phyloP scores from a whole-genome alignment of 441 rosid genomes.

The Eutrema salsugineum region DNA sequence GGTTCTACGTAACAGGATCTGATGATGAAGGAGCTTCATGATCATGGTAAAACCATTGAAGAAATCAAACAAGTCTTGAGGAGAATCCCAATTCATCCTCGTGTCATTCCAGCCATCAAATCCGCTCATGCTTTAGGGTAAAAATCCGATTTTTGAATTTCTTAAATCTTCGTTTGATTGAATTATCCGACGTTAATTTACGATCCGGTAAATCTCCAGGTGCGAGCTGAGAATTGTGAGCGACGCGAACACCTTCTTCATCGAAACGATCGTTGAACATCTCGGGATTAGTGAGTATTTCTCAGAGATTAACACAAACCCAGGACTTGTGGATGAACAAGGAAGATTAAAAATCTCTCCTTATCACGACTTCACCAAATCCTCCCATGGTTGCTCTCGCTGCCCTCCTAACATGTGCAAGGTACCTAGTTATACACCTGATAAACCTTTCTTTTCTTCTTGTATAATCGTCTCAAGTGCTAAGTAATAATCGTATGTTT shows the following conservation, averaged over 20 bases:
- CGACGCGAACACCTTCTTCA: slow-evolving; percentile 78
- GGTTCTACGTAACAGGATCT: slow-evolving; percentile 26
- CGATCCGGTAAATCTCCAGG: slow-evolving; percentile 29
- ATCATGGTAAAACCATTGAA: slow-evolving; percentile 37
- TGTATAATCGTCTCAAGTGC: neutral
- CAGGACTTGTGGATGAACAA: slow-evolving; percentile 51
- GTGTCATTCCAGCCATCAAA: slow-evolving; percentile 55
- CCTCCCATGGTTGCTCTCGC: slow-evolving; percentile 59
- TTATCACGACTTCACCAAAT: slow-evolving; percentile 48
- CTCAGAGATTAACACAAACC: slow-evolving; percentile 70
- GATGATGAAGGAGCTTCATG: slow-evolving; percentile 52
- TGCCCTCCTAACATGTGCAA: slow-evolving; percentile 58
- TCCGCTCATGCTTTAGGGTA: slow-evolving; percentile 57
- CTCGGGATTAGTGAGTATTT: slow-evolving; percentile 54
- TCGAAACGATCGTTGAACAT: slow-evolving; percentile 67
- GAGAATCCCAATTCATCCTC: slow-evolving; percentile 50
- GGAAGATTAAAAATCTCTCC: slow-evolving; percentile 57
- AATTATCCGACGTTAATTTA: neutral
- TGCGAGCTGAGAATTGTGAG: slow-evolving; percentile 79
- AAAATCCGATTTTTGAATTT: neutral
- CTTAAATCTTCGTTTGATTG: neutral
- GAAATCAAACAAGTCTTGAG: slow-evolving; percentile 39
- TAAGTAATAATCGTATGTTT: neutral
- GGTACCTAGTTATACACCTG: no score
- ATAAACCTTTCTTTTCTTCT: neutral